A percentile compares a stretch with the other conserved stretches of the same genome.
Evolutionary conservation across 2,329 filamentous ascomycete species (phyloP).

Genomic region (Gremmenia infestans): DNA sequence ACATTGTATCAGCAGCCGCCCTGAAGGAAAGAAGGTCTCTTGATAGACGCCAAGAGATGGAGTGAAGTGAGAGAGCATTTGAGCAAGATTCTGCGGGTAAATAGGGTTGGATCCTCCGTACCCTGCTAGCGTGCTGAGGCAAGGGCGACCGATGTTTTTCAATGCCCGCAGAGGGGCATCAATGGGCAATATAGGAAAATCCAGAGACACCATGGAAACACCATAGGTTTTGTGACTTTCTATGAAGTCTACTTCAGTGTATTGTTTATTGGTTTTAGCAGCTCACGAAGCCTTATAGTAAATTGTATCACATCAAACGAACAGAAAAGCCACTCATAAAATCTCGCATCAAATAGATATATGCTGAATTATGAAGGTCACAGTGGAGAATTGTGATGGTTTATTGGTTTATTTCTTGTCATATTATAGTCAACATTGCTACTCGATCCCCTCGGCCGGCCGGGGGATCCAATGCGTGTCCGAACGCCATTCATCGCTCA

Average conservation of each 20-base stretch:
- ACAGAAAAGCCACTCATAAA: too few species aligned
- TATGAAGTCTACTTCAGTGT: too few species aligned
- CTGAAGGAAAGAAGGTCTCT: not conserved
- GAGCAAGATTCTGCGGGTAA: conserved; percentile 14
- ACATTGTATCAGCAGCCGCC: too few species aligned
- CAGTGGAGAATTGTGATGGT: not conserved
- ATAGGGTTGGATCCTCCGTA: not conserved
- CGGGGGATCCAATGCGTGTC: conserved; percentile 4
- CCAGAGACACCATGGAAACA: too few species aligned
- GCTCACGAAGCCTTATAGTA: too few species aligned
- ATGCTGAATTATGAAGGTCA: too few species aligned
- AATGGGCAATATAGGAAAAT: too few species aligned
- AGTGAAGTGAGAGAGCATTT: conserved; percentile 11
- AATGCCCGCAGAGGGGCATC: not conserved
- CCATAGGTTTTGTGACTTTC: too few species aligned
- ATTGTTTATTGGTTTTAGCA: too few species aligned
- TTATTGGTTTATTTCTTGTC: not conserved
- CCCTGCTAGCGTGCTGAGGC: not conserved
- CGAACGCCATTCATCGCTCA: conserved; percentile 4
- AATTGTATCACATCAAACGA: too few species aligned
- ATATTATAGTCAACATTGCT: not conserved
- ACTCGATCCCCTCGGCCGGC: conserved; percentile 2
- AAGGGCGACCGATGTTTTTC: not conserved
- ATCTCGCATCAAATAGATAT: too few species aligned
- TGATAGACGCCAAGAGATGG: conserved; percentile 7